Percentiles rank a stretch among this genome's conserved stretches.
These are phyloP conservation scores for Heterobasidion annosum DNA, from an alignment of 1,284 basidiomycete genomes.

Conservation along the genomic window DNA sequence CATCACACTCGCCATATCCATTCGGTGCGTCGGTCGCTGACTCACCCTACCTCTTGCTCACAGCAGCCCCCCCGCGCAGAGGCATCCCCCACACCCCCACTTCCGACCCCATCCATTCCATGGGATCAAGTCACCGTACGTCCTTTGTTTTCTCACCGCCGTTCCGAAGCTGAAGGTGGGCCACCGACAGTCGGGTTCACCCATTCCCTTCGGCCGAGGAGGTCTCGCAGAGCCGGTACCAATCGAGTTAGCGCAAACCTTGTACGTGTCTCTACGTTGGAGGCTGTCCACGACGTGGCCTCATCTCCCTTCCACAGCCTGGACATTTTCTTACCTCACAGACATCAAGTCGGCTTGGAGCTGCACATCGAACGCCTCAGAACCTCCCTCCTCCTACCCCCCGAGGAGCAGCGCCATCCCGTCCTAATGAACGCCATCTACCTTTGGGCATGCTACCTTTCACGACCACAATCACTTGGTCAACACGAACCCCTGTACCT, in stretches of 20 bases:
- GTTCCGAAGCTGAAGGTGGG: background rate
- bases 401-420: conserved; percentile 56
- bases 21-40: conserved; percentile 12
- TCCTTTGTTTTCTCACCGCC: background rate
- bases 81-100: background rate
- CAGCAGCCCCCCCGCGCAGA: background rate
- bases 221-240: conserved; percentile 42
- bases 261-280: conserved; percentile 33
- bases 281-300: conserved; percentile 7
- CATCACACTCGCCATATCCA: conserved; percentile 46
- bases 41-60: background rate
- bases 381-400: conserved; percentile 42
- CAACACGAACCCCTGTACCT: conserved; percentile 66
- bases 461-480: conserved; percentile 54
- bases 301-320: conserved; percentile 31
- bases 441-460: conserved; percentile 73
- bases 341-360: conserved; percentile 62
- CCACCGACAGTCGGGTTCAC: conserved; percentile 23
- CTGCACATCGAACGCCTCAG: conserved; percentile 55
- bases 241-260: conserved; percentile 51
- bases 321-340: conserved; percentile 68
- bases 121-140: background rate
- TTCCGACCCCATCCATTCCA: background rate
- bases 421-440: conserved; percentile 71
- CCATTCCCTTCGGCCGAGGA: conserved; percentile 35